Percentiles rank a stretch among this genome's conserved stretches.
Conservation (phyloP, 2,329 filamentous ascomycete species). For the Ceratocystis alfenasii region DNA sequence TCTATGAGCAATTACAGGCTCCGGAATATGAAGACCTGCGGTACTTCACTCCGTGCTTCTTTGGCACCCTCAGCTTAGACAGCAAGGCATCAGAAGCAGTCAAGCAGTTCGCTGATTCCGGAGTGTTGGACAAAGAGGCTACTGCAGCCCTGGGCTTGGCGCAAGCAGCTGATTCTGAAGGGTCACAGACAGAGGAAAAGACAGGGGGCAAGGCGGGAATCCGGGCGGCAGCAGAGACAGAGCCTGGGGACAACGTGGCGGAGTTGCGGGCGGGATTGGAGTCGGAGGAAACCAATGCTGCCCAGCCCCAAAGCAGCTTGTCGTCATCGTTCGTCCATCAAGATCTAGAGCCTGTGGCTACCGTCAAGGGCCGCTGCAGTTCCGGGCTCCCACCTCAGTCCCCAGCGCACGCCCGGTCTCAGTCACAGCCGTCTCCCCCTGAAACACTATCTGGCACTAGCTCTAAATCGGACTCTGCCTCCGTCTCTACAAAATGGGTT, state of each 20-base stretch:
- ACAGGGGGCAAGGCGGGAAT: conserved; percentile 30
- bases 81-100: conserved; percentile 27
- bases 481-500: conserved; percentile 30
- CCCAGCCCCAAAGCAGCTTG: not conserved
- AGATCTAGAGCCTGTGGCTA: not conserved
- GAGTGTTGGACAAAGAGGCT: conserved; percentile 26
- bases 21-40: conserved; percentile 48
- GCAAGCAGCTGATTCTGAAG: not conserved
- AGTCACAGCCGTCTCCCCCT: not conserved
- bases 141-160: conserved; percentile 28
- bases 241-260: not conserved
- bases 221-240: not conserved
- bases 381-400: not conserved
- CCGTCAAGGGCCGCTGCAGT: not conserved
- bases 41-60: conserved; percentile 70
- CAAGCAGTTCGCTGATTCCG: not conserved
- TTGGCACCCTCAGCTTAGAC: conserved; percentile 66
- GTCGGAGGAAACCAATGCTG: not conserved
- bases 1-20: conserved; percentile 71
- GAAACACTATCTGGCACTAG: not conserved
- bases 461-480: conserved; percentile 3
- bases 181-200: not conserved
- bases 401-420: not conserved
- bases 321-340: not conserved
- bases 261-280: not conserved